Percentiles rank a stretch among this genome's conserved stretches.
Evolutionary conservation across 225 moss, liverwort and hornwort genomes (phyloP).

Genomic region (Straminergon stramineum): DNA sequence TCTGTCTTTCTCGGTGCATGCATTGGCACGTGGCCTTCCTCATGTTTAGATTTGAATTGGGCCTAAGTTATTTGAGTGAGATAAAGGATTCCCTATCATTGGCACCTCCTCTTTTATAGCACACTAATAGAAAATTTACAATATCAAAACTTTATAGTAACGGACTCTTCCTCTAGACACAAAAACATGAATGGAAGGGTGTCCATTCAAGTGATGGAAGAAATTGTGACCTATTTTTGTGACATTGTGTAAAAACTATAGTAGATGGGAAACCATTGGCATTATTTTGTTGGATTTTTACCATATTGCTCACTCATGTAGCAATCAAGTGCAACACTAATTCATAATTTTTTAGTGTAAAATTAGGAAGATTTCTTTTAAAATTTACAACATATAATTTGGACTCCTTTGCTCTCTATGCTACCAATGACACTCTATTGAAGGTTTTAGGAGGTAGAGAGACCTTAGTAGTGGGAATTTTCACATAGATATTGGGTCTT

Average conservation of each 20-base stretch:
- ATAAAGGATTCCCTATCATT: neutral
- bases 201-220: rapidly evolving
- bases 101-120: neutral
- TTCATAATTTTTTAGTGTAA: rapidly evolving
- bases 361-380: neutral
- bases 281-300: neutral
- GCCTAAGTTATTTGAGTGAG: too few species aligned
- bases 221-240: neutral
- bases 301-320: rapidly evolving
- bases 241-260: too few species aligned
- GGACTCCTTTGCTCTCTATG: rapidly evolving
- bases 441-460: rapidly evolving
- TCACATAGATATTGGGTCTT: neutral
- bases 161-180: rapidly evolving
- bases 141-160: neutral
- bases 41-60: neutral
- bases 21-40: neutral
- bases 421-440: rapidly evolving
- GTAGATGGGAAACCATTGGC: neutral
- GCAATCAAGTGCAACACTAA: neutral
- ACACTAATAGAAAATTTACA: neutral
- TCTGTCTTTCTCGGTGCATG: neutral
- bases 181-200: neutral
- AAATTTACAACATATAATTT: neutral
- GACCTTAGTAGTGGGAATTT: neutral